phyloP scores from a whole-genome alignment of 2,329 filamentous ascomycete genomes.

The Colletotrichum sp. region DNA sequence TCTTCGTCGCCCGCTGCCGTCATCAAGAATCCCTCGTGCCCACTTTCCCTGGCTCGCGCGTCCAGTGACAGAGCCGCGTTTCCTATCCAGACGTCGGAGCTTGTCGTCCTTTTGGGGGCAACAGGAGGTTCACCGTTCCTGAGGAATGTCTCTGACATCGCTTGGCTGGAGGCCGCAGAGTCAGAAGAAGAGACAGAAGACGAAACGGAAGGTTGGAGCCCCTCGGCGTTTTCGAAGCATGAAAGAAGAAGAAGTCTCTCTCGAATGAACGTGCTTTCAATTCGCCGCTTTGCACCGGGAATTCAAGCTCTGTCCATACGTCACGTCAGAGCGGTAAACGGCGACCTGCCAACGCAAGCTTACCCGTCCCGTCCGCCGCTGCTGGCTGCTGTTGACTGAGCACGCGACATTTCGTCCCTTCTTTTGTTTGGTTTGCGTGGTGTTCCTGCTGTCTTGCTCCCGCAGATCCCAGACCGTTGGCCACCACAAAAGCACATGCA shows the following conservation, averaged over 20 bases:
- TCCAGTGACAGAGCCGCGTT: conserved; percentile 8
- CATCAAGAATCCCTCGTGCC: conserved; percentile 8
- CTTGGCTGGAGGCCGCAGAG: neutral
- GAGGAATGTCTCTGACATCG: neutral
- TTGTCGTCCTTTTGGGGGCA: neutral
- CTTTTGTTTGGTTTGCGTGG: neutral
- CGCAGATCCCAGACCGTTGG: neutral
- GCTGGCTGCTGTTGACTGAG: neutral
- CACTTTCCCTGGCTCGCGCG: neutral
- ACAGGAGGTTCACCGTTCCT: neutral
- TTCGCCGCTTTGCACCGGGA: neutral
- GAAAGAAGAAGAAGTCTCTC: neutral
- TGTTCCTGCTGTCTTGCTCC: neutral
- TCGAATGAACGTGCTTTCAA: neutral
- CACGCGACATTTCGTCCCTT: conserved; percentile 16
- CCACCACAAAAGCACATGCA: neutral
- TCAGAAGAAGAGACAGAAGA: neutral
- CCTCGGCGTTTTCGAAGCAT: conserved; percentile 1
- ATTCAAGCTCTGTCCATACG: neutral
- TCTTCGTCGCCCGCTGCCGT: neutral
- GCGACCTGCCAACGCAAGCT: neutral
- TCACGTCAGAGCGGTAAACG: neutral
- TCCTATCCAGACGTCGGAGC: neutral
- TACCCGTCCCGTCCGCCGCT: neutral
- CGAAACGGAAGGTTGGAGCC: neutral